A percentile compares a stretch with the other conserved stretches of the same genome.
Conservation (phyloP, 257 asterid species). For the Orobanche coerulescens region DNA sequence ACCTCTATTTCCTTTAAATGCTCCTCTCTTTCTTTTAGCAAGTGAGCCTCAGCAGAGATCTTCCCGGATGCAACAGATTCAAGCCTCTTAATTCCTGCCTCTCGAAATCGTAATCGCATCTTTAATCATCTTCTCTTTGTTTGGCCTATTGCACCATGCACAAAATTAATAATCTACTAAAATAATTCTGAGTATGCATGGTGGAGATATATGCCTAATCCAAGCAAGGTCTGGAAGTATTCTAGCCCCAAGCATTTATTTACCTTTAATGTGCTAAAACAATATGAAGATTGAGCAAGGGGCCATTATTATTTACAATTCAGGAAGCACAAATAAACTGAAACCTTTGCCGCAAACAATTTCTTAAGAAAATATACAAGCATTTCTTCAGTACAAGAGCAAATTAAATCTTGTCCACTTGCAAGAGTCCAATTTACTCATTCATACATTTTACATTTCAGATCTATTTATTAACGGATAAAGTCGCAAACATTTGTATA, state of each 20-base stretch:
- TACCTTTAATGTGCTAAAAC: too few relatives aligned
- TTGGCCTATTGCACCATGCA: slow-evolving; percentile 48
- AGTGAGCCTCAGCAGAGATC: slow-evolving; percentile 78
- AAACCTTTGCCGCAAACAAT: not conserved
- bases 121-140: slow-evolving; percentile 95
- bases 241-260: too few relatives aligned
- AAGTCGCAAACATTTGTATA: not conserved
- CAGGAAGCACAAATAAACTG: not conserved
- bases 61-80: slow-evolving; percentile 91
- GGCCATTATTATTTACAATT: too few relatives aligned
- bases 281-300: too few relatives aligned
- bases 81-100: slow-evolving; percentile 75
- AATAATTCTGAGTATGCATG: too few relatives aligned
- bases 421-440: not conserved
- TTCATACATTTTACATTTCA: too few relatives aligned
- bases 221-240: too few relatives aligned
- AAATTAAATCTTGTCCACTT: too few relatives aligned
- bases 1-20: slow-evolving; percentile 80
- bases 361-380: not conserved
- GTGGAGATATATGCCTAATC: too few relatives aligned
- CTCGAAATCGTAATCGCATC: slow-evolving; percentile 88
- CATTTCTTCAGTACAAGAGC: too few relatives aligned
- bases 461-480: too few relatives aligned
- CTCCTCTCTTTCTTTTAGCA: slow-evolving; percentile 81
- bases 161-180: too few relatives aligned